phyloP scores from a whole-genome alignment of 495 filamentous ascomycete species.

The Massariosphaeria phaeospora region DNA sequence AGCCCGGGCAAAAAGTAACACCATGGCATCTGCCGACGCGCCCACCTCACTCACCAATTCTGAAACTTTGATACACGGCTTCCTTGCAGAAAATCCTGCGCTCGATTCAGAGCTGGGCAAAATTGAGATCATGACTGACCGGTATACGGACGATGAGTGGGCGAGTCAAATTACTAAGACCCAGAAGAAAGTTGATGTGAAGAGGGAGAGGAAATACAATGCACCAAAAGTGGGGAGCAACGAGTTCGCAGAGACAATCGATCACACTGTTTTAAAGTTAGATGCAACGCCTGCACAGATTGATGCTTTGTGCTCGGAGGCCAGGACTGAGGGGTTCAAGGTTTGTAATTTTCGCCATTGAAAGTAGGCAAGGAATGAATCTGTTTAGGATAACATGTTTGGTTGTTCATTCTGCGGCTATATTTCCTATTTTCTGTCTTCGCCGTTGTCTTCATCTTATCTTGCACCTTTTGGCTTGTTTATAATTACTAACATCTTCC shows the following conservation, averaged over 20 bases:
- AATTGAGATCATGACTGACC: slow-evolving; percentile 33
- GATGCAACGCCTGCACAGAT: slow-evolving; percentile 53
- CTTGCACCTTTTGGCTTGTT: no score
- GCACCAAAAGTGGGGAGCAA: slow-evolving; percentile 11
- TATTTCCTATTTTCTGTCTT: no score
- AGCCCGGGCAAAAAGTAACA: not conserved
- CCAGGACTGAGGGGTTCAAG: slow-evolving; percentile 54
- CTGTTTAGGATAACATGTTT: no score
- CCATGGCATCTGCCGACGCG: not conserved
- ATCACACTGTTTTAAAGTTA: slow-evolving; percentile 61
- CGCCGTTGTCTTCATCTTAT: no score
- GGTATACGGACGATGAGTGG: slow-evolving; percentile 40
- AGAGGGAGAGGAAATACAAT: slow-evolving; percentile 7
- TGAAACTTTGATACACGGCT: slow-evolving; percentile 5
- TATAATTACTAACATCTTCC: slow-evolving; percentile 14
- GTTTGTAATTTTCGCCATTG: slow-evolving; percentile 42
- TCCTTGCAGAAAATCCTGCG: slow-evolving; percentile 3
- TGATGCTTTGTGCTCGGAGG: slow-evolving; percentile 60
- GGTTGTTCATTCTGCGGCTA: no score
- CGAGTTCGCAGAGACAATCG: slow-evolving; percentile 46
- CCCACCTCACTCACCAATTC: slow-evolving; percentile 10
- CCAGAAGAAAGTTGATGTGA: slow-evolving; percentile 23
- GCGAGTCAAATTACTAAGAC: slow-evolving; percentile 33
- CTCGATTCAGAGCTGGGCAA: slow-evolving; percentile 13
- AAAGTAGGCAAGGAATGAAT: no score